Conservation (phyloP, 768 basidiomycete species). For the Butyriboletus loyo region DNA sequence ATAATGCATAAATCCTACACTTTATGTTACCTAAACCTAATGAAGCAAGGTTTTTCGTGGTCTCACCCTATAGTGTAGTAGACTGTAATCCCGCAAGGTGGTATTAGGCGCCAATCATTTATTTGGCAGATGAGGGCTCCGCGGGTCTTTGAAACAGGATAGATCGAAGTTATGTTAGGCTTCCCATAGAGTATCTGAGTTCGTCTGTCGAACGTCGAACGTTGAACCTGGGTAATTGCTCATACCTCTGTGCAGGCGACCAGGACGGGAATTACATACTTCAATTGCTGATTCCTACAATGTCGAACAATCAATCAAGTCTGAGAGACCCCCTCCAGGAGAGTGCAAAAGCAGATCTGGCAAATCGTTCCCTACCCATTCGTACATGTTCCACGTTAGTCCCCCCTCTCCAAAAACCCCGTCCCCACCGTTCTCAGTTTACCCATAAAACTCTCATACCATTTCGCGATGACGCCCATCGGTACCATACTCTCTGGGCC, state of each 20-base stretch:
- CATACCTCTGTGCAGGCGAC: not conserved
- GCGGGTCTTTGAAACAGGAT: too few species aligned
- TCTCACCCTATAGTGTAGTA: too few species aligned
- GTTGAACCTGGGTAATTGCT: not conserved
- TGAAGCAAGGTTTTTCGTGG: too few species aligned
- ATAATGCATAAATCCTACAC: too few species aligned
- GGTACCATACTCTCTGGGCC: constrained; percentile 55
- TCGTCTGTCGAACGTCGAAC: too few species aligned
- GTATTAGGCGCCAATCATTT: too few species aligned
- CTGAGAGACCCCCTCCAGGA: not conserved
- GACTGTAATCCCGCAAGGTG: too few species aligned
- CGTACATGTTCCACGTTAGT: not conserved
- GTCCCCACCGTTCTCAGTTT: constrained; percentile 60
- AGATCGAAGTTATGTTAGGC: too few species aligned
- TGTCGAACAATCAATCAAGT: not conserved
- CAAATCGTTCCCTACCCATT: not conserved
- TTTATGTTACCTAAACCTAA: too few species aligned
- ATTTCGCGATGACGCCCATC: constrained; percentile 59
- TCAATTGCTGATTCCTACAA: not conserved
- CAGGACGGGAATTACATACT: not conserved
- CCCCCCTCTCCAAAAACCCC: constrained; percentile 54
- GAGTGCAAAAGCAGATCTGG: not conserved
- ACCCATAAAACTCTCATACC: constrained; percentile 65
- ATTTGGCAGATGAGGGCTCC: too few species aligned
- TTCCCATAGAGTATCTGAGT: too few species aligned